Evolutionary conservation across 345 rosid species (phyloP).

Genomic region (Crucihimalaya himalaica): DNA sequence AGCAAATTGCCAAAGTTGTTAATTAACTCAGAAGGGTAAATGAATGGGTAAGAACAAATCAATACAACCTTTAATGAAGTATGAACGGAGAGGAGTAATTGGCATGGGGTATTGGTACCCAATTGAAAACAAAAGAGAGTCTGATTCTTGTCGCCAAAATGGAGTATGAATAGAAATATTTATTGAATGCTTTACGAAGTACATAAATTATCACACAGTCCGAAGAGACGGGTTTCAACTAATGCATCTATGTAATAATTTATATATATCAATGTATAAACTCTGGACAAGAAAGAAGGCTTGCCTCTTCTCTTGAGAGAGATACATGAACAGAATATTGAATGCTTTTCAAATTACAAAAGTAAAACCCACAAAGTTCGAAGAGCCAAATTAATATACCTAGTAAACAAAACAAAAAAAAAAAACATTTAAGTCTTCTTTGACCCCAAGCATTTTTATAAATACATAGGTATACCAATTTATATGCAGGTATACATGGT

Average conservation of each 20-base stretch:
- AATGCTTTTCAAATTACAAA: background rate
- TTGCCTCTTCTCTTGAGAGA: background rate
- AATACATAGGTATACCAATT: background rate
- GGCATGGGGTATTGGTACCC: background rate
- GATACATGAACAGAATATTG: background rate
- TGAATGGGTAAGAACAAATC: no score
- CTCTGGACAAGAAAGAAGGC: background rate
- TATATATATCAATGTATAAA: background rate
- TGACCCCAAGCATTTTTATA: constrained; percentile 21
- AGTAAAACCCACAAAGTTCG: constrained; percentile 21
- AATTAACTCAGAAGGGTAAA: no score
- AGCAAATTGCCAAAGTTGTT: no score
- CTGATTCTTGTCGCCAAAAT: background rate
- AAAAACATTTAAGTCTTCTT: constrained; percentile 22
- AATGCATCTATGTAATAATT: no score
- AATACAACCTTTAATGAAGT: no score
- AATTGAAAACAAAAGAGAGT: background rate
- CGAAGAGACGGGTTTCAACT: background rate
- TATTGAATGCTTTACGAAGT: background rate
- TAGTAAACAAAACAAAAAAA: background rate
- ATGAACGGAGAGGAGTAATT: no score
- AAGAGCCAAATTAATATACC: constrained; percentile 16
- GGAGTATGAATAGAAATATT: background rate
- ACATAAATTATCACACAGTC: background rate
- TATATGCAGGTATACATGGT: background rate